Base-by-base conservation (phyloP, 1,139 yeast genomes). In the Yamadazyma taylorii region DNA sequence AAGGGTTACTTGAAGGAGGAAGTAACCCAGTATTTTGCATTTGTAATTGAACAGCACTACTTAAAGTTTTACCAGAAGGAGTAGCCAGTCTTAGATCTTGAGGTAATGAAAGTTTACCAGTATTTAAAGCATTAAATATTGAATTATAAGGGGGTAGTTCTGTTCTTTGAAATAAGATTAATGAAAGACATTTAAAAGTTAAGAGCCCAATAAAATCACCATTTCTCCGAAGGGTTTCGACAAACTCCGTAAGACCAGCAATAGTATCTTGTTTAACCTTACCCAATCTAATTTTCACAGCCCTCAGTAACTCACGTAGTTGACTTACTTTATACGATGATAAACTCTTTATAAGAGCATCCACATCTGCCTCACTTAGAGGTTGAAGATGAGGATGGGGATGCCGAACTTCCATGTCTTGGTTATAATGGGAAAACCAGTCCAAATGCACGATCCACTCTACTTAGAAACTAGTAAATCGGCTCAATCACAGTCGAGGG, bases 221-320 rank as follows among this genome's bases (percentile, higher is more conserved):
- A 3, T 16, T 15, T 6, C 4, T 10, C 2, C 17, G 10, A 5
- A 38, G 21, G 3, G 17, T 10, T 21, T 35, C 38, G 4, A 39
- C 23, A 23, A 25, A 33, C 13, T 15, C 23, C 2, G 9, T 3
- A 10, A 43, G 22, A 10, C 6, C 9, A 9, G 30, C 37, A 5
- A 38, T 12, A 2, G 32, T 15, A 3, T 41, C 46, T 5, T 22
- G 28, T 26, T 45, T 45, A 14, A 31, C 30, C 12, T 31, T 34
- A 9, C 24, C 34, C 5, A 23, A 36, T 2, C 11, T 24, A 4
- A 43, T 11, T 1, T 14, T 21, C 4, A 38, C 5, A 3, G 47
- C 34, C 19, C 49, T 15, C 10, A 38, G 33, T 3, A 45, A 22
- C 28, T 45, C 49, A 17, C 30, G 29, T 3, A 45, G 38, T 17